These are phyloP conservation scores for Chlorella sp. DNA, from an alignment of 139 green algal genomes.

Conservation along the genomic window DNA sequence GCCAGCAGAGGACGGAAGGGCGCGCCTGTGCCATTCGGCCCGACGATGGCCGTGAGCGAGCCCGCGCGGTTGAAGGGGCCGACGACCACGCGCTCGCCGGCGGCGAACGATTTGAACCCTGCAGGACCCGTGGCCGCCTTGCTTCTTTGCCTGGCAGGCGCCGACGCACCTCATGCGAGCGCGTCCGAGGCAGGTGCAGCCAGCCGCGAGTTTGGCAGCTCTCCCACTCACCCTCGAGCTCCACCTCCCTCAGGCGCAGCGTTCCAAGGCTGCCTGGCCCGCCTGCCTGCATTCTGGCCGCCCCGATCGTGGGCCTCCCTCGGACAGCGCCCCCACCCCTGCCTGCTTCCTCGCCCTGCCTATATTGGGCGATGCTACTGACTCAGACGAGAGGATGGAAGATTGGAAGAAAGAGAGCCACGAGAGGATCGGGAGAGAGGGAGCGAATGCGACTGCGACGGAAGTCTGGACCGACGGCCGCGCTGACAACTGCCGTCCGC, in stretches of 20 bases:
- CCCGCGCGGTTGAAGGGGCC: constrained; percentile 37
- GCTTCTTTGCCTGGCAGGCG: background rate
- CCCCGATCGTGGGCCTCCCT: too few relatives aligned
- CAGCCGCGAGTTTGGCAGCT: background rate
- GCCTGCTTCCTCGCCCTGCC: too few relatives aligned
- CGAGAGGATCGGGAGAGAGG: too few relatives aligned
- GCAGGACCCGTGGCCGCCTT: background rate
- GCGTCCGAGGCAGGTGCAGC: background rate
- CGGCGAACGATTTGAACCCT: constrained; percentile 30
- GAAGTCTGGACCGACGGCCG: too few relatives aligned
- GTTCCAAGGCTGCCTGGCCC: too few relatives aligned
- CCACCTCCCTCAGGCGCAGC: constrained; percentile 5
- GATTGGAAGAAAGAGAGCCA: too few relatives aligned
- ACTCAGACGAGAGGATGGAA: too few relatives aligned
- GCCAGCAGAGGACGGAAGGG: background rate
- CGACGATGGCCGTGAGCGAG: constrained; percentile 58
- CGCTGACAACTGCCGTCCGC: too few relatives aligned
- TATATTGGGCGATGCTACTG: too few relatives aligned
- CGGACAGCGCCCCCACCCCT: too few relatives aligned
- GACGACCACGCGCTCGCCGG: background rate
- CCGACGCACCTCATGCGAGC: background rate
- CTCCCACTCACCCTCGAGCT: constrained; percentile 3
- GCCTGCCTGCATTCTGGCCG: too few relatives aligned
- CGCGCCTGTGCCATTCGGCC: constrained; percentile 54
- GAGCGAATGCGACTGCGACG: too few relatives aligned